Evolutionary conservation across 768 basidiomycete species (phyloP), one percentile per base, ranked within the genome.

Genomic region (Kwoniella mangroviensis): DNA sequence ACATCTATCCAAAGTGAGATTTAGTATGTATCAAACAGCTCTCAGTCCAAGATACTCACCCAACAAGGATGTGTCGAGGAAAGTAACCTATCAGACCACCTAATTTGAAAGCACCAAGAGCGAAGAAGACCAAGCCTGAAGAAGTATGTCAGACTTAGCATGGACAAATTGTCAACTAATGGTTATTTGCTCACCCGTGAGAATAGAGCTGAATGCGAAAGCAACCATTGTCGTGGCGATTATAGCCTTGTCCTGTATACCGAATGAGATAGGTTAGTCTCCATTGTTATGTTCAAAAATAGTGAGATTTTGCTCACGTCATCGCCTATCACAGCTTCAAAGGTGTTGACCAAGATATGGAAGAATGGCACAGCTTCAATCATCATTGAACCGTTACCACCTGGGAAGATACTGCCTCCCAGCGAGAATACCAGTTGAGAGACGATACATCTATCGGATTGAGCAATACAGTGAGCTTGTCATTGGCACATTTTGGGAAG

Each of bases 331-430:
- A 91, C 86, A 2, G 83, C 76, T 2, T 90, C 88, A 55, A 98
- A 95, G 41, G 87, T 87, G 42, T 86, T 89, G 5, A 92, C 92
- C 54, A 98, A 86, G 69, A 97, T 91, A 81, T 98, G 96, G 79
- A 95, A 97, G 84, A 99, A 98, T 1, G 96, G 95, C 74, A 98
- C 94, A 12, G 95, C 93, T 84, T 98, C 96, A 71, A 99, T 98
- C 94, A 98, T 97, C 94, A 85, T 85, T 3, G 80, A 82, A 11
- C 84, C 84, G 62, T 83, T 84, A 0, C 82, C 82, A 6, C 82
- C 82, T 0, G 89, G 89, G 81, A 99, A 97, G 24, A 89, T 90
- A 74, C 91, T 94, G 4, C 92, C 96, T 4, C 94, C 95, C 10
- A 90, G 82, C 1, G 91, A 90, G 82, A 93, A 98, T 0, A 91